phyloP scores from a whole-genome alignment of 2,329 filamentous ascomycete species.

The Botrytis galanthina region DNA sequence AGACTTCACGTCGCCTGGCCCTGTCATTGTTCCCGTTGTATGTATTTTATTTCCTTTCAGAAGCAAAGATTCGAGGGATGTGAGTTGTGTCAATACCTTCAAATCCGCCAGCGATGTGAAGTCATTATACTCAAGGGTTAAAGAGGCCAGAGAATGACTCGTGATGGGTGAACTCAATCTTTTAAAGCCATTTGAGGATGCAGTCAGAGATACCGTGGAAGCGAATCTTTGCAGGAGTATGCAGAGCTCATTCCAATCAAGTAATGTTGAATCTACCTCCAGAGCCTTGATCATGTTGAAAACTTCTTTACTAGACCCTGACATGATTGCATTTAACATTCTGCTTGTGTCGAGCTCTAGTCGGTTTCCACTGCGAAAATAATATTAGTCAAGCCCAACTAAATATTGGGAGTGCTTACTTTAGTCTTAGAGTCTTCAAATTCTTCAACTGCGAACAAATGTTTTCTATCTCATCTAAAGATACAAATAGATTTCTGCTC shows the following conservation, averaged over 20 bases:
- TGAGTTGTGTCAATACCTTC: conserved; percentile 50
- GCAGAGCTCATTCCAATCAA: conserved; percentile 64
- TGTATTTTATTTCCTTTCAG: conserved; percentile 76
- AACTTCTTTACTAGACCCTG: conserved; percentile 37
- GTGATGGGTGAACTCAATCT: conserved; percentile 45
- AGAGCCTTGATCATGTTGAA: conserved; percentile 58
- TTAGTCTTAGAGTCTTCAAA: conserved; percentile 65
- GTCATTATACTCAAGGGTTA: conserved; percentile 72
- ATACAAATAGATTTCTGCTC: conserved; percentile 76
- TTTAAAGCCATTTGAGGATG: conserved; percentile 57
- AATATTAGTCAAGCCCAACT: conserved; percentile 16
- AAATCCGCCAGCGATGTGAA: conserved; percentile 61
- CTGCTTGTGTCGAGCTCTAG: conserved; percentile 44
- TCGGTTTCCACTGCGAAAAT: conserved; percentile 65
- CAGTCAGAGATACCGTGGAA: conserved; percentile 50
- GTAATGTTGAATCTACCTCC: conserved; percentile 63
- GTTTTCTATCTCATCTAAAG: conserved; percentile 61
- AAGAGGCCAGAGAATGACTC: conserved; percentile 48
- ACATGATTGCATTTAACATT: neutral
- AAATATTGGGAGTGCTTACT: conserved; percentile 51
- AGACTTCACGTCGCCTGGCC: neutral
- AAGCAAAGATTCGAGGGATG: conserved; percentile 57
- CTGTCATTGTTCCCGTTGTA: conserved; percentile 49
- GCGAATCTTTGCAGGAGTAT: conserved; percentile 53
- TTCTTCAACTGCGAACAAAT: conserved; percentile 70